phyloP scores from a whole-genome alignment of 768 basidiomycete genomes.

The Omphalotus guepiniiformis region DNA sequence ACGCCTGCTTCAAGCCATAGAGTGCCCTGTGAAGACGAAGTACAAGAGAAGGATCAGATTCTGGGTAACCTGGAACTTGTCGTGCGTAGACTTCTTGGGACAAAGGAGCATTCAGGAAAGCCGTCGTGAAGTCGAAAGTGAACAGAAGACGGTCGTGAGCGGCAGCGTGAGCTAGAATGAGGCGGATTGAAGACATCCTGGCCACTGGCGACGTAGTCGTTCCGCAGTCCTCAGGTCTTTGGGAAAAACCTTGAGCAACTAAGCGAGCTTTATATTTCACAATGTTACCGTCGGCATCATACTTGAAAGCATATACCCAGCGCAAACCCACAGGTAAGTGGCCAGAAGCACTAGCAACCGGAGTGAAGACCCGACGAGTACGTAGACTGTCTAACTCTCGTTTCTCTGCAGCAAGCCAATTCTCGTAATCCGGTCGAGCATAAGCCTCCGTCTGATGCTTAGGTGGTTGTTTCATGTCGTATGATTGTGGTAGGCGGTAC shows the following conservation, averaged over 20 bases:
- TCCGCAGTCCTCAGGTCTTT: not conserved
- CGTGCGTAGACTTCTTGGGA: not conserved
- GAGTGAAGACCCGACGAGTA: not conserved
- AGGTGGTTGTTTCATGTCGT: not conserved
- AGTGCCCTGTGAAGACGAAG: not conserved
- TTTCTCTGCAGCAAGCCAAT: not conserved
- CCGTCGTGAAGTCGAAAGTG: not conserved
- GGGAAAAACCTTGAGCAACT: not conserved
- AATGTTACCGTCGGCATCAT: not conserved
- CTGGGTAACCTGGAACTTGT: not conserved
- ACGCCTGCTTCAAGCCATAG: not conserved
- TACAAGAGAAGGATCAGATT: not conserved
- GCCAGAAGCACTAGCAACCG: not conserved
- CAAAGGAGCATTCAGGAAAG: constrained; percentile 5
- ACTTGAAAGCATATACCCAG: not conserved
- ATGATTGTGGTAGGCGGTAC: too few relatives aligned
- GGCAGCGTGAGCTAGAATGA: not conserved
- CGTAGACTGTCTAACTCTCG: not conserved
- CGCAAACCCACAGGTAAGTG: not conserved
- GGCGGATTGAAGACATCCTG: not conserved
- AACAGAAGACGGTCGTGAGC: not conserved
- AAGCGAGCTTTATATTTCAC: not conserved
- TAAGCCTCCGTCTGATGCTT: too few relatives aligned
- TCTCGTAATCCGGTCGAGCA: not conserved
- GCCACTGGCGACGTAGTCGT: not conserved